Evolutionary conservation across 2,329 filamentous ascomycete species (phyloP), one percentile per base, ranked within the genome.

Genomic region (Didymellaceae sp.): DNA sequence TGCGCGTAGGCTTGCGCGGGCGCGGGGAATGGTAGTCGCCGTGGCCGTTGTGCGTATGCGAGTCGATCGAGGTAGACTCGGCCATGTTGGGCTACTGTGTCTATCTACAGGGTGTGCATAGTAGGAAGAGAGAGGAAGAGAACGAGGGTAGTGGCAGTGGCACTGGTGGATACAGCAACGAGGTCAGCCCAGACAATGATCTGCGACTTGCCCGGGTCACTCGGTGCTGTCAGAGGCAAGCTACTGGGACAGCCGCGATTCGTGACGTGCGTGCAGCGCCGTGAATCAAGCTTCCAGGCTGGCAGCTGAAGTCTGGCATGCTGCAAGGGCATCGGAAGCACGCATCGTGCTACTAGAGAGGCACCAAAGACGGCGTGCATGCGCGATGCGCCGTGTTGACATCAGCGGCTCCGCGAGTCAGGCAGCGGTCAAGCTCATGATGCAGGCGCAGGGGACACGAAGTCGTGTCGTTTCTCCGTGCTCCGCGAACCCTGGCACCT

Each of bases 1-100:
- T 66, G 20, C 63, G 62, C 9, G 56, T 66, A 1, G 72, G 67
- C 54, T 72, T 73, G 51, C 73, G 68, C 32, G 72, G 62, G 31
- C 71, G 69, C 26, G 72, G 72, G 28, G 71, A 54, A 35, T 66
- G 63, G 35, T 64, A 58, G 3, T 69, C 61, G 24, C 56, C 43
- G 32, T 67, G 48, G 20, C 65, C 69, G 41, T 66, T 67, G 21
- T 47, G 57, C 25, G 51, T 6, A 11, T 50, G 52, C 14, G 58
- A 30, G 33, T 71, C 67, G 44, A 67, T 45, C 22, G 69, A 66
- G 14, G 66, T 66, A 40, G 68, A 67, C 49, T 71, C 62, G 26
- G 68, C 64, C 70, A 71, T 73, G 39, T 59, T 66, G 51, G 41
- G 37, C 8, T 37, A 42, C 25, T 17, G 14, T 10, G 14, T 13